phyloP scores from a whole-genome alignment of 192 early-diverging fungal genomes.

The Coemansia sp. region DNA sequence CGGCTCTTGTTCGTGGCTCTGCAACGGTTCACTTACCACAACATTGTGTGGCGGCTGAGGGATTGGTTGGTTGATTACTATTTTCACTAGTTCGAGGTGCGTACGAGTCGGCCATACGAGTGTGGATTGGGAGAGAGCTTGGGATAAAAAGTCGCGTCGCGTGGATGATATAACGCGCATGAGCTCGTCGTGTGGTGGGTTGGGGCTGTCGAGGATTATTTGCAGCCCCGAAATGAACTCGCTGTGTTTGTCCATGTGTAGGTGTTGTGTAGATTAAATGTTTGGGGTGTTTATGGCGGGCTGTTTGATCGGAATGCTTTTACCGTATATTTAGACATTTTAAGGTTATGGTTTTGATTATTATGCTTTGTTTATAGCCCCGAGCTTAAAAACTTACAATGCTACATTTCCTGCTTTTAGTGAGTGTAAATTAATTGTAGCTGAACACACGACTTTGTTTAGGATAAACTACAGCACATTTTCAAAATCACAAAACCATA shows the following conservation, averaged over 20 bases:
- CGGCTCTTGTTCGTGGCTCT: constrained; percentile 36
- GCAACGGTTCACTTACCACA: constrained; percentile 21
- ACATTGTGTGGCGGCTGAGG: constrained; percentile 22
- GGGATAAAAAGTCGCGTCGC: constrained; percentile 39
- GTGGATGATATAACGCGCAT: constrained; percentile 40
- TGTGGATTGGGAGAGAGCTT: constrained; percentile 35
- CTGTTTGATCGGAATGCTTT: too few relatives aligned
- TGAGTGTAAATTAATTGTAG: too few relatives aligned
- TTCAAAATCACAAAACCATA: not conserved
- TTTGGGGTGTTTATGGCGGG: too few relatives aligned
- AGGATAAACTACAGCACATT: too few relatives aligned
- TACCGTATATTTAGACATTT: too few relatives aligned
- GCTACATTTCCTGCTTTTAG: too few relatives aligned
- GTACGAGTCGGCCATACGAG: constrained; percentile 43
- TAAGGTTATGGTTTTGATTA: too few relatives aligned
- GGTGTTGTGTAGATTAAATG: not conserved
- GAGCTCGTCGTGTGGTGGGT: constrained; percentile 37
- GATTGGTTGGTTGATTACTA: constrained; percentile 30
- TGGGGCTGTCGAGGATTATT: constrained; percentile 44
- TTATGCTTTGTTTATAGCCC: too few relatives aligned
- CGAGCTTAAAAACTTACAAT: too few relatives aligned
- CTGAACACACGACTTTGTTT: too few relatives aligned
- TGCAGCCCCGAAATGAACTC: constrained; percentile 44
- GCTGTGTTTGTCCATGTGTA: constrained; percentile 37
- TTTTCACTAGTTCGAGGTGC: constrained; percentile 52